Percentiles rank a stretch among this genome's conserved stretches.
phyloP scores from a whole-genome alignment of 2,329 filamentous ascomycete species.

The Alternaria rosae region DNA sequence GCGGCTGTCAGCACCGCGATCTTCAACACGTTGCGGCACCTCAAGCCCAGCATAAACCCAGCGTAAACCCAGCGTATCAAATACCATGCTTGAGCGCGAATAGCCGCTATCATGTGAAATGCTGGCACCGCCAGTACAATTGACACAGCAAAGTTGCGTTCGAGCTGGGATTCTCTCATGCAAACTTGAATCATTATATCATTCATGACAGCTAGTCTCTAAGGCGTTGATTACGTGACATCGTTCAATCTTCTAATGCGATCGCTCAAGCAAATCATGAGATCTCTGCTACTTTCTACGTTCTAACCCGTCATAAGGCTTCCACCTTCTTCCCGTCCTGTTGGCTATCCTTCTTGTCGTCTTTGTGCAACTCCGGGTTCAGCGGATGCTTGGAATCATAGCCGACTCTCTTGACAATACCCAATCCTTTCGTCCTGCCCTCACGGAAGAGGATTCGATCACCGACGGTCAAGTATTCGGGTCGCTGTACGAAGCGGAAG shows the following conservation, averaged over 20 bases:
- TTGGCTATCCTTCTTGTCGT: slow-evolving; percentile 20
- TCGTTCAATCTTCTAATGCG: neutral
- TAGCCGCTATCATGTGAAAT: neutral
- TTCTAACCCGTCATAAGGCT: neutral
- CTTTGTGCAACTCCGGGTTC: slow-evolving; percentile 38
- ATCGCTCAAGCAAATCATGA: neutral
- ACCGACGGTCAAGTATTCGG: slow-evolving; percentile 88
- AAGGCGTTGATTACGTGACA: neutral
- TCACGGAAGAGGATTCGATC: slow-evolving; percentile 93
- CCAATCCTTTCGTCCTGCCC: slow-evolving; percentile 91
- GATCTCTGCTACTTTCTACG: neutral
- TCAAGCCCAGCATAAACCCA: neutral
- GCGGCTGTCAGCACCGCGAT: slow-evolving; percentile 3
- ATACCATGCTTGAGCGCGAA: neutral
- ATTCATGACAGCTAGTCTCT: neutral
- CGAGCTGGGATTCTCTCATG: neutral
- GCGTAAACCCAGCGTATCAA: neutral
- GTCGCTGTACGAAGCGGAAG: slow-evolving; percentile 92
- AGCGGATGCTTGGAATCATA: slow-evolving; percentile 73
- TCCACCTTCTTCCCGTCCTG: neutral
- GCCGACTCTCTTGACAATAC: slow-evolving; percentile 89
- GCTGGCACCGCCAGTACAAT: accelerated
- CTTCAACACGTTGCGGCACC: neutral
- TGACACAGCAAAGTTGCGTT: neutral
- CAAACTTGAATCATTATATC: neutral